Conservation (phyloP, 805 yeast species). For the Lipomyces spencermartinsiae region DNA sequence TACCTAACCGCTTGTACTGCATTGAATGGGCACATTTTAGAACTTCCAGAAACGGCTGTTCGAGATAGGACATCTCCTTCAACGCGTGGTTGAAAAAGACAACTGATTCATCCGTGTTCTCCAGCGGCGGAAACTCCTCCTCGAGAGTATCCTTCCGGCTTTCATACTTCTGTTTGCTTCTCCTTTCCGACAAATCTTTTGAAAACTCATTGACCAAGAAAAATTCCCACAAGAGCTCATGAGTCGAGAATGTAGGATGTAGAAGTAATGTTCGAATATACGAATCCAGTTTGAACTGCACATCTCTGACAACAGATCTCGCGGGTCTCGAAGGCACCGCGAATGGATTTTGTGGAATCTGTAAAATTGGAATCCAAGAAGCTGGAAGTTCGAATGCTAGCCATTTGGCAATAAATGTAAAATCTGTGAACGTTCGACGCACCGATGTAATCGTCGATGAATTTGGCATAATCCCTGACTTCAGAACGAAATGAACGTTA, state of each 20-base stretch:
- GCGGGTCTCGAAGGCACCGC: slow-evolving; percentile 44
- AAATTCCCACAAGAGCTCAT: slow-evolving; percentile 55
- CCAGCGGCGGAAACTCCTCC: slow-evolving; percentile 35
- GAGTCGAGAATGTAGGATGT: slow-evolving; percentile 48
- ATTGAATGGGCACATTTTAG: slow-evolving; percentile 15
- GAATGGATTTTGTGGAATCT: slow-evolving; percentile 42
- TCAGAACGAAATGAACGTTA: slow-evolving; percentile 38
- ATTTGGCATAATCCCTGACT: slow-evolving; percentile 35
- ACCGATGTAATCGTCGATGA: slow-evolving; percentile 39
- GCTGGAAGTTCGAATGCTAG: slow-evolving; percentile 46
- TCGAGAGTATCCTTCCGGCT: slow-evolving; percentile 44
- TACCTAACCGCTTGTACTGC: slow-evolving; percentile 29
- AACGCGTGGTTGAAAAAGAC: slow-evolving; percentile 37
- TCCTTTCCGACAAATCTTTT: slow-evolving; percentile 48
- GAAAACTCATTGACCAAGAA: slow-evolving; percentile 45
- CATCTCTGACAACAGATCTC: slow-evolving; percentile 45
- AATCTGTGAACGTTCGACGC: slow-evolving; percentile 45
- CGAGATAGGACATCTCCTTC: slow-evolving; percentile 31
- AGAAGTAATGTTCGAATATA: slow-evolving; percentile 53
- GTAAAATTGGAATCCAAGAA: slow-evolving; percentile 49
- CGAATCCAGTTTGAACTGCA: slow-evolving; percentile 57
- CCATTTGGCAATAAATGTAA: slow-evolving; percentile 45
- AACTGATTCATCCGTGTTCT: slow-evolving; percentile 35
- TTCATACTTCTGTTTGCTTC: slow-evolving; percentile 42
- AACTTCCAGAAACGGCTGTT: slow-evolving; percentile 23